Base-by-base conservation (phyloP, 225 moss, liverwort and hornwort species). In the Pleurozium schreberi region DNA sequence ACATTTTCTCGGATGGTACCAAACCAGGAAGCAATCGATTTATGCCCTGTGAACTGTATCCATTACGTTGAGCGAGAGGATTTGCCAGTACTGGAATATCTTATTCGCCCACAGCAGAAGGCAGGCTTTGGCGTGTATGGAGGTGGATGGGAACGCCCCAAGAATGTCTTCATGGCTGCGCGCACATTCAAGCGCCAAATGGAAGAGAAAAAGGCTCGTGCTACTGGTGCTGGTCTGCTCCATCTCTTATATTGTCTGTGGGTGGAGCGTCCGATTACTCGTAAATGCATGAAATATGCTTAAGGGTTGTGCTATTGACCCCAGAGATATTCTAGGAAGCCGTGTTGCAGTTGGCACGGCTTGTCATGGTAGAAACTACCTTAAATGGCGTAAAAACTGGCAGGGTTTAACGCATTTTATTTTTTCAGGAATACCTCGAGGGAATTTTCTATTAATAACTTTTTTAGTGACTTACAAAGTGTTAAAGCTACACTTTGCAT, bases 1-100 rank as follows among this genome's bases (percentile, higher is more conserved):
- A 89, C 65, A 36, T 36, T 64, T 26, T 84, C 57, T 89, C 45
- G 52, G 40, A 74, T 87, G 80, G 45, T 70, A 31, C 50, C 25
- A 11, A 80, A 67, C 92, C 95, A 99, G 98, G 92, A 94, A 91
- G 98, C 98, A 49, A 96, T 97, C 81, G 98, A 97, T 66, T 59
- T 61, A 43, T 99, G 98, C 89, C 98, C 98, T n/a, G 98, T 99
- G 82, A 97, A 99, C 83, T 99, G 98, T 84, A 99, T 99, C 87
- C 95, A 99, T 91, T 95, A 96, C 70, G 98, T 99, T 75, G 98
- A 96, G 89, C 93, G 97, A 84, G 98, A 99, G 90, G 98, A 99
- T 88, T 92, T 99, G 55, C 73, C 98, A 73, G 69, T 93, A 20
- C 85, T 99, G 85, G 98, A 99, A 87, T 96, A 95, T 86, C 96